phyloP scores from a whole-genome alignment of 139 green algal genomes.

The Dunaliella primolecta region DNA sequence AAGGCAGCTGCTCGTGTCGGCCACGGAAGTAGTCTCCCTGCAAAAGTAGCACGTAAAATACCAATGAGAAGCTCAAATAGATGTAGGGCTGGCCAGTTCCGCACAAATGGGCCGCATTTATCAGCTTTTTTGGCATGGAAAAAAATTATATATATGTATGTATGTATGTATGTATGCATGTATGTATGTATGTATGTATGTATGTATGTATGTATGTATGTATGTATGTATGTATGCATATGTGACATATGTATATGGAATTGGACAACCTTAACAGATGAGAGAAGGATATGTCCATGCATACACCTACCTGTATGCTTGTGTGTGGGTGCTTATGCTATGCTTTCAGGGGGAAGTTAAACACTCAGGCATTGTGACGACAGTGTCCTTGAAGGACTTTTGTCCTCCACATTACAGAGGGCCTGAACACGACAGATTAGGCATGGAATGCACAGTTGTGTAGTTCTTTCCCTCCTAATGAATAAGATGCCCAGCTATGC shows the following conservation, averaged over 20 bases:
- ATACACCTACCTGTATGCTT: not conserved
- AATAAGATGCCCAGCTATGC: not conserved
- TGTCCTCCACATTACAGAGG: not conserved
- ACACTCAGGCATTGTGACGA: too few species aligned
- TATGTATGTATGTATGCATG: slow-evolving; percentile 1
- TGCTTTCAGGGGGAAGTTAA: not conserved
- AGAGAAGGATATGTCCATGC: not conserved
- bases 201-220: not conserved
- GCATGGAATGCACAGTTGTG: not conserved
- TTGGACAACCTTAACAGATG: too few species aligned
- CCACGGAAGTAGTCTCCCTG: slow-evolving; percentile 57
- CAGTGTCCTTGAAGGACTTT: not conserved
- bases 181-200: slow-evolving; percentile 2
- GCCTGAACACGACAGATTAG: not conserved
- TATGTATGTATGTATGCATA: not conserved
- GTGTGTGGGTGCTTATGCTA: slow-evolving; percentile 10
- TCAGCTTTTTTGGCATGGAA: too few species aligned
- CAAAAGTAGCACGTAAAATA: not conserved
- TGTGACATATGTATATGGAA: not conserved
- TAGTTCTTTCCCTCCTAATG: too few species aligned
- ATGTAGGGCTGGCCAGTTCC: too few species aligned
- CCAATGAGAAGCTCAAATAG: not conserved
- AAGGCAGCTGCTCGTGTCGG: slow-evolving; percentile 84
- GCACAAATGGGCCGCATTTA: too few species aligned
- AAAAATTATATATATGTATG: not conserved